Evolutionary conservation across 345 rosid genomes (phyloP).

Genomic region (Euphorbia peplus): DNA sequence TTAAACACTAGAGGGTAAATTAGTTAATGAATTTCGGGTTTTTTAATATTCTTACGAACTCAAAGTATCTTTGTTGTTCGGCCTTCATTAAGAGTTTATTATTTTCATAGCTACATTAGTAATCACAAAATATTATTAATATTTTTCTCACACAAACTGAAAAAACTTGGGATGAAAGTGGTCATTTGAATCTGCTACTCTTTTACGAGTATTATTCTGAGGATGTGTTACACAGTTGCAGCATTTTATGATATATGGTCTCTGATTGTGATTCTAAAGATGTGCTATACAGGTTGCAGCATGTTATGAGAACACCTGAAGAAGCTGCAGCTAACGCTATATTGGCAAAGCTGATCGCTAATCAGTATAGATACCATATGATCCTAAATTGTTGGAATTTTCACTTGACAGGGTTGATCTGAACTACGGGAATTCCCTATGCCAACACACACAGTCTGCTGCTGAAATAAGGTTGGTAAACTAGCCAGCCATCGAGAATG

Average conservation of each 20-base stretch:
- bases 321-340: constrained; percentile 86
- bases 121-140: too few relatives aligned
- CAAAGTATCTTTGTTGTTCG: too few relatives aligned
- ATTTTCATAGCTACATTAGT: too few relatives aligned
- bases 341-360: constrained; percentile 27
- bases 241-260: constrained; percentile 88
- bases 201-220: too few relatives aligned
- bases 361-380: not conserved
- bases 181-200: too few relatives aligned
- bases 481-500: constrained; percentile 53
- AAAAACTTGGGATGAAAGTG: too few relatives aligned
- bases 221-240: constrained; percentile 26
- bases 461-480: constrained; percentile 58
- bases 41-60: too few relatives aligned
- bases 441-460: constrained; percentile 72
- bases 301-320: constrained; percentile 76
- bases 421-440: constrained; percentile 72
- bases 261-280: constrained; percentile 85
- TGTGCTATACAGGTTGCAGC: constrained; percentile 52
- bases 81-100: too few relatives aligned
- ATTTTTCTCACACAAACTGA: too few relatives aligned
- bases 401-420: constrained; percentile 61
- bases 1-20: too few relatives aligned
- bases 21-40: too few relatives aligned
- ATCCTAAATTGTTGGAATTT: not conserved